Evolutionary conservation across 257 asterid genomes (phyloP).

Genomic region (Solanum paucissectum): DNA sequence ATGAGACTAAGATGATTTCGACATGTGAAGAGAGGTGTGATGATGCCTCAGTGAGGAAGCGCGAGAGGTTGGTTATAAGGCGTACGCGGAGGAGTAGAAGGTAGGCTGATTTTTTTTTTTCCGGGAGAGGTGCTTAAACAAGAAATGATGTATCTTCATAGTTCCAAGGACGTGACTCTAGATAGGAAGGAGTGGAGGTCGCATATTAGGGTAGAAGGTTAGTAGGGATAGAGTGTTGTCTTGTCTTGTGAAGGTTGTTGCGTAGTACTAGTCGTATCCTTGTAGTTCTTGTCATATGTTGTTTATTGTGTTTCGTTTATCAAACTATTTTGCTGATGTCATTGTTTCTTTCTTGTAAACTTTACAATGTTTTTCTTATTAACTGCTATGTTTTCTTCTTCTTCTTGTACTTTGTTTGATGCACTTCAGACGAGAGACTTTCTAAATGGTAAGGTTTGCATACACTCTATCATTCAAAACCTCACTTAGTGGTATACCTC

Average conservation of each 20-base stretch:
- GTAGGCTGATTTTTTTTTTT: neutral
- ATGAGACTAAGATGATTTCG: neutral
- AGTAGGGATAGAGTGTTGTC: neutral
- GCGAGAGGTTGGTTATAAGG: neutral
- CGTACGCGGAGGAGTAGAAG: neutral
- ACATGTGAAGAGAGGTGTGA: neutral
- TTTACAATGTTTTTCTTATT: too few species aligned
- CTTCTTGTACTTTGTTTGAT: neutral
- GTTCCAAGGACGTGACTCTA: neutral
- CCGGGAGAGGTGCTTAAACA: neutral
- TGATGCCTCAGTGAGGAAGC: neutral
- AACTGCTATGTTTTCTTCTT: neutral
- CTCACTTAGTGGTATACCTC: neutral
- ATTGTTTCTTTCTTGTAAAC: too few species aligned
- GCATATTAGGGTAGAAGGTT: too few species aligned
- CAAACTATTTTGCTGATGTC: neutral
- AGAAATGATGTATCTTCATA: neutral
- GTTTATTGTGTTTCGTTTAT: neutral
- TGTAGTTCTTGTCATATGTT: too few species aligned
- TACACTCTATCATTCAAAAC: neutral
- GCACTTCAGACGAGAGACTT: neutral
- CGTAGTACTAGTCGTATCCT: too few species aligned
- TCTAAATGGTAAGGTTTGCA: neutral
- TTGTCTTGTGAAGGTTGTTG: neutral
- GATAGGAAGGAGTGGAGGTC: neutral